Base-by-base conservation (phyloP, 768 basidiomycete genomes). In the Dendrothele bispora region DNA sequence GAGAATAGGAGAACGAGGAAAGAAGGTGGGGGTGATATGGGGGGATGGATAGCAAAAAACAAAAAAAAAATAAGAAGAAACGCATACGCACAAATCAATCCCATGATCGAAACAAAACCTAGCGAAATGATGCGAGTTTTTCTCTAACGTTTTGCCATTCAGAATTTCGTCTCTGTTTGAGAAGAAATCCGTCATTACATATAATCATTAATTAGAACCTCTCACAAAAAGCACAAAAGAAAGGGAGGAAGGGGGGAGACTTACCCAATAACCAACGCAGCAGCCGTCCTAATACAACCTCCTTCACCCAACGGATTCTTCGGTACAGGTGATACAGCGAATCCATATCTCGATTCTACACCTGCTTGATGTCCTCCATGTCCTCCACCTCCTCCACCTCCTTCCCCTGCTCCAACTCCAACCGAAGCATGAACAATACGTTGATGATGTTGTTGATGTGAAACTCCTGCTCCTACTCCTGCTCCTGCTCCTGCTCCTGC, bases 61-160 rank as follows among this genome's bases (percentile, higher is more conserved):
- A 39, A 42, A 66, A 69, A 50, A 27, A 22, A 4, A 26, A 21
- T 25, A 21, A 42, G 5, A 26, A 7, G 5, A 25, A 26, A 43
- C 39, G 21, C n/a, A 6, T 7, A 37, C 17, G 11, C 18, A 54
- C 85, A 94, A 64, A 50, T 91, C 80, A 26, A 92, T 77, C 3
- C 88, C 95, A 43, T 91, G 79, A 59, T 94, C 87, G 61, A 97
- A 98, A 60, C 89, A 89, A 61, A 83, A 91, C 57, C 83, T 83
- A 3, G 92, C 91, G 59, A 95, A 90, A 67, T 82, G 88, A 63
- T 93, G 81, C 2, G 88, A 88, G 68, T 93, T 92, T 12, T 79
- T 72, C 64, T 92, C 91, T 39, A 81, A 78, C 0, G 90, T 92
- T 76, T 93, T 92, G 36, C 93, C 94, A 53, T 95, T 95, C 43